Base-by-base conservation (phyloP, 2,329 filamentous ascomycete genomes). In the Arachnomyces sp. region DNA sequence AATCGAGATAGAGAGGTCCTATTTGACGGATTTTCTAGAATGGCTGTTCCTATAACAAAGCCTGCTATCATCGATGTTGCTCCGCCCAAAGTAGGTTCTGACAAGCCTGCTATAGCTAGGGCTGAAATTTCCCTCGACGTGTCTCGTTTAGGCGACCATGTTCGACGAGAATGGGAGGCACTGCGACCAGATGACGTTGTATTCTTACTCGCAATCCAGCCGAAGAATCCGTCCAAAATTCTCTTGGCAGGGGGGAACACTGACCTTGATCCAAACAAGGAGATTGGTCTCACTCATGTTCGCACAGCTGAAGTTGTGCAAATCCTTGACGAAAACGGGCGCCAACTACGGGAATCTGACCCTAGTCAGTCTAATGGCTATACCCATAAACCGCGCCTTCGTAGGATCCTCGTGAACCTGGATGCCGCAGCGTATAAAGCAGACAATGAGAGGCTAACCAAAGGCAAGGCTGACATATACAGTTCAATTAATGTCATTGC, bases 81-180 rank as follows among this genome's bases (percentile, higher is more conserved):
- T 2, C 87, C 86, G 0, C 76, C 92, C 6, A 76, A 81, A 29
- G 88, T 98, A 39, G 92, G 92, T 11, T 81, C 89, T 36, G 74
- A 82, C 31, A 79, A 82, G 38, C 90, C 88, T n/a, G 83, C 88
- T 2, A 74, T 82, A 51, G 87, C 96, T 31, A 81, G 83, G 46
- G 87, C 86, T 12, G 92, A 98, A 62, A 79, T 98, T 34, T 74
- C 79, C 3, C 72, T 96, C 30, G 88, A 96, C 58, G 77, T 94
- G 38, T 82, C 82, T 52, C 79, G 81, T 39, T 66, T 95, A n/a
- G 77, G 79, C 39, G 81, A 87, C 17, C 76, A 80, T 38, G 70
- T 93, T 34, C 79, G 85, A 39, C 76, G 73, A 50, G 92, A 96
- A 55, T 98, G 92, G 92, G 92, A 96, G 52, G 78, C 81, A 3